These are phyloP conservation scores for Backusella liffmaniae DNA, from an alignment of 192 early-diverging fungal species.

Conservation along the genomic window DNA sequence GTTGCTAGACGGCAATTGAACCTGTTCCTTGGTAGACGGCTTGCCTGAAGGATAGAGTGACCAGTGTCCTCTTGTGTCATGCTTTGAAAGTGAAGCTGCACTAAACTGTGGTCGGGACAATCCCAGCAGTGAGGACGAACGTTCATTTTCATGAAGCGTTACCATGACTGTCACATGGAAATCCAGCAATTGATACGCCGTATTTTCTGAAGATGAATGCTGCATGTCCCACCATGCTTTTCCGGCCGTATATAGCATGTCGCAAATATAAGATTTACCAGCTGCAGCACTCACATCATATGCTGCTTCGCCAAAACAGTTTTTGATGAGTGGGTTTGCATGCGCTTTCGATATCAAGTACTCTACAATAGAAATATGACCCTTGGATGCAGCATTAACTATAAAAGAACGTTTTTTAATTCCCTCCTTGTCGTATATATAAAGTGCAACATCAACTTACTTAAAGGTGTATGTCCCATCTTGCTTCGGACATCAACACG, in stretches of 20 bases:
- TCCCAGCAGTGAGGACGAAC: constrained; percentile 50
- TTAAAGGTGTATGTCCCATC: constrained; percentile 68
- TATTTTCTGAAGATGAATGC: constrained; percentile 3
- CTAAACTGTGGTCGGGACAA: constrained; percentile 54
- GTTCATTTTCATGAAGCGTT: constrained; percentile 69
- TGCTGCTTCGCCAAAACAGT: constrained; percentile 63
- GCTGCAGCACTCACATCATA: constrained; percentile 70
- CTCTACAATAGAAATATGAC: constrained; percentile 55
- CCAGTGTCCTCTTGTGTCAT: constrained; percentile 62
- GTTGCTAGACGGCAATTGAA: constrained; percentile 42
- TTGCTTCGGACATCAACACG: constrained; percentile 54
- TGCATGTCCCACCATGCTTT: constrained; percentile 40
- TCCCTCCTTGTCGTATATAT: not conserved
- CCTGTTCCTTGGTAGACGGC: constrained; percentile 47
- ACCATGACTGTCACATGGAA: constrained; percentile 58
- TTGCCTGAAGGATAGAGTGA: constrained; percentile 49
- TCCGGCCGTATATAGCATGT: constrained; percentile 57
- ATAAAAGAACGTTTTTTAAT: not conserved
- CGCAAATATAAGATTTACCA: constrained; percentile 60
- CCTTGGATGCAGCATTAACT: constrained; percentile 70
- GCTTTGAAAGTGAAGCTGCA: constrained; percentile 41
- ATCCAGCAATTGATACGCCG: constrained; percentile 38
- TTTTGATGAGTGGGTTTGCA: constrained; percentile 59
- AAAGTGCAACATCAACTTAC: constrained; percentile 34
- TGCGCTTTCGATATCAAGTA: constrained; percentile 51